Conservation (phyloP, 139 green algal genomes). For the Chlorella sorokiniana region DNA sequence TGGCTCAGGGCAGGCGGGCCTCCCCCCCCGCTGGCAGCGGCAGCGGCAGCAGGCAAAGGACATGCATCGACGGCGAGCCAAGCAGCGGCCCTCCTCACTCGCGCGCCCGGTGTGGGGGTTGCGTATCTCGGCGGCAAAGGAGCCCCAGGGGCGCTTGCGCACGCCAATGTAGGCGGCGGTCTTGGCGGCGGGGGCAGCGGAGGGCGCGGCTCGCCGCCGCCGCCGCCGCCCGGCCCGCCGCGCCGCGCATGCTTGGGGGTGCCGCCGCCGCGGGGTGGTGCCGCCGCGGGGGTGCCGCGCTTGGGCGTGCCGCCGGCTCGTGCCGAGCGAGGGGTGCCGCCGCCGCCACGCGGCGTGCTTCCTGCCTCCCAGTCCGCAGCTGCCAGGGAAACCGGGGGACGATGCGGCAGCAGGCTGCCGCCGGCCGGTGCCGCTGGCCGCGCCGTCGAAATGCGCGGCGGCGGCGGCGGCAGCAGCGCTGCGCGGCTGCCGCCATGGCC, state of each 20-base stretch:
- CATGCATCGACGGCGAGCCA: background rate
- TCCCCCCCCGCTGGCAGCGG: background rate
- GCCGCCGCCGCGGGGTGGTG: background rate
- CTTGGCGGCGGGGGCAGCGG: slow-evolving; percentile 20
- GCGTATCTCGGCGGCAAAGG: slow-evolving; percentile 40
- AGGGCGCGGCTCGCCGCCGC: background rate
- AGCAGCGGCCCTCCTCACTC: slow-evolving; percentile 20
- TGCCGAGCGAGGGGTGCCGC: background rate
- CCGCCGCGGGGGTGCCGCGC: background rate
- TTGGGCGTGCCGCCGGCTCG: background rate
- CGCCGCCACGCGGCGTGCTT: background rate
- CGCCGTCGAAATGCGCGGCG: slow-evolving; percentile 3
- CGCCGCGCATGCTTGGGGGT: background rate
- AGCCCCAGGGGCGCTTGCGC: slow-evolving; percentile 33
- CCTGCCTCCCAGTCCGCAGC: background rate
- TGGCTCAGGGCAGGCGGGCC: background rate
- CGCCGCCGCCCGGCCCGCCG: background rate
- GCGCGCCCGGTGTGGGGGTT: slow-evolving; percentile 35
- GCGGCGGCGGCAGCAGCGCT: slow-evolving; percentile 9
- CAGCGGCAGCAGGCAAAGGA: background rate
- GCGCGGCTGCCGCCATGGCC: slow-evolving; percentile 7
- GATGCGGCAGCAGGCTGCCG: background rate
- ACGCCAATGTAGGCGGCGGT: slow-evolving; percentile 38
- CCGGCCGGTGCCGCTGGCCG: background rate
- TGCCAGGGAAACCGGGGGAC: background rate